Percentiles rank a stretch among this genome's conserved stretches.
These are phyloP conservation scores for Gossypium turneri DNA, from an alignment of 345 rosid species.

Conservation along the genomic window DNA sequence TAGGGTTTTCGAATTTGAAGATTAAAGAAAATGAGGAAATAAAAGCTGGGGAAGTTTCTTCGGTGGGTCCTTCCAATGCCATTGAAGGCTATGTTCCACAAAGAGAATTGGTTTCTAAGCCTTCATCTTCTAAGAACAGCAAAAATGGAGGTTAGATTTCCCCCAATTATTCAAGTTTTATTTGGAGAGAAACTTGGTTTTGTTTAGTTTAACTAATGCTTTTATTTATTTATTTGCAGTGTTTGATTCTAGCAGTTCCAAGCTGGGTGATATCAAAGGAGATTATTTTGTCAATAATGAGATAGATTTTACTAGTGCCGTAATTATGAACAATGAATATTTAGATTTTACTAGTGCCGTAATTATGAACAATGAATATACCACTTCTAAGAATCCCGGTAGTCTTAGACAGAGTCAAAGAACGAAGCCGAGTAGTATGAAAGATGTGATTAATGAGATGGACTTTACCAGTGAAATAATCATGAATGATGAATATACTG, in stretches of 20 bases:
- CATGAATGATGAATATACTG: slow-evolving; percentile 47
- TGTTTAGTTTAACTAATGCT: not conserved
- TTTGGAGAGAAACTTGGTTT: not conserved
- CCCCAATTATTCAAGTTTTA: not conserved
- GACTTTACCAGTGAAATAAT: slow-evolving; percentile 59
- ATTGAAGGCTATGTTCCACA: slow-evolving; percentile 88
- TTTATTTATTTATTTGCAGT: slow-evolving; percentile 38
- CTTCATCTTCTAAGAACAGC: slow-evolving; percentile 13
- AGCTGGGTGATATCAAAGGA: slow-evolving; percentile 29
- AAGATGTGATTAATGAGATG: slow-evolving; percentile 40
- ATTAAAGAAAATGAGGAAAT: slow-evolving; percentile 53
- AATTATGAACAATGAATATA: slow-evolving; percentile 53
- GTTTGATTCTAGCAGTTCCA: slow-evolving; percentile 25
- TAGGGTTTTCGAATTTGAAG: slow-evolving; percentile 45
- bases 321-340: slow-evolving; percentile 56
- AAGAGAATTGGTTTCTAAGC: slow-evolving; percentile 23
- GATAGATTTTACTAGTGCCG: slow-evolving; percentile 52
- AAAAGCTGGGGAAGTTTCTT: slow-evolving; percentile 29
- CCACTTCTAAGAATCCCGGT: slow-evolving; percentile 48
- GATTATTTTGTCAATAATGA: slow-evolving; percentile 36
- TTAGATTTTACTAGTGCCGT: slow-evolving; percentile 25
- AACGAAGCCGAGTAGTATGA: slow-evolving; percentile 28
- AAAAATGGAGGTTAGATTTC: slow-evolving; percentile 31
- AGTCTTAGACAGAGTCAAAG: slow-evolving; percentile 15
- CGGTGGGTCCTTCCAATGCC: slow-evolving; percentile 64